phyloP scores from a whole-genome alignment of 495 filamentous ascomycete species.

The Parmelia sp. region DNA sequence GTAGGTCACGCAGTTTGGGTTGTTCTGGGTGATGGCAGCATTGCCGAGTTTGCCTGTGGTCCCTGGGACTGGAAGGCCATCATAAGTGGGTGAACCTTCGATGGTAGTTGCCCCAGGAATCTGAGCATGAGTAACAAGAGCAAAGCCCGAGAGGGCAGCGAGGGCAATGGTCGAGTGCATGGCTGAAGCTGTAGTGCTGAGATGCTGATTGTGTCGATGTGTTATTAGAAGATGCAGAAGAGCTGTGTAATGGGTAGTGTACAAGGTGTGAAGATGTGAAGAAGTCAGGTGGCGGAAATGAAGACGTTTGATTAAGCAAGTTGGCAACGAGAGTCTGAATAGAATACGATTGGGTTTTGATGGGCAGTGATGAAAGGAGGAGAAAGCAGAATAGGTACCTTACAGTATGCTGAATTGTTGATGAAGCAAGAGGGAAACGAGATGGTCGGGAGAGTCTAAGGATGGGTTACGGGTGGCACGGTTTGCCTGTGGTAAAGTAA shows the following conservation, averaged over 20 bases:
- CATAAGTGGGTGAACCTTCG: constrained; percentile 29
- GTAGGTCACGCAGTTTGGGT: constrained; percentile 55
- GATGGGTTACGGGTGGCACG: background rate
- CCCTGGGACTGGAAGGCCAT: constrained; percentile 25
- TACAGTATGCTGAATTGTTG: no score
- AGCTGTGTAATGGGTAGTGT: background rate
- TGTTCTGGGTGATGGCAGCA: constrained; percentile 54
- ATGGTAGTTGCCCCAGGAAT: constrained; percentile 18
- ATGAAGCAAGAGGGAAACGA: background rate
- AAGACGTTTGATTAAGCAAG: background rate
- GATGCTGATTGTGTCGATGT: background rate
- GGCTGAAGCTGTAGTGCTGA: constrained; percentile 16
- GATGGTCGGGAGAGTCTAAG: background rate
- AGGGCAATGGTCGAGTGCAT: constrained; percentile 40
- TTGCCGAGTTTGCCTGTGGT: constrained; percentile 39
- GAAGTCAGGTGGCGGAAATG: background rate
- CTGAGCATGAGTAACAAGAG: constrained; percentile 40
- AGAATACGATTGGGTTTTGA: no score
- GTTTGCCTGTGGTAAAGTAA: no score
- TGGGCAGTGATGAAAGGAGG: background rate
- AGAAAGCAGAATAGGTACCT: no score
- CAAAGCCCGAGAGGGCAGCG: constrained; percentile 37
- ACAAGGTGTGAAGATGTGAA: background rate
- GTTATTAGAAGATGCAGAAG: background rate
- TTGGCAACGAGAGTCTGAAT: no score